Evolutionary conservation across 768 basidiomycete species (phyloP), one percentile per base, ranked within the genome.

Genomic region (Cystobasidium onofrii): DNA sequence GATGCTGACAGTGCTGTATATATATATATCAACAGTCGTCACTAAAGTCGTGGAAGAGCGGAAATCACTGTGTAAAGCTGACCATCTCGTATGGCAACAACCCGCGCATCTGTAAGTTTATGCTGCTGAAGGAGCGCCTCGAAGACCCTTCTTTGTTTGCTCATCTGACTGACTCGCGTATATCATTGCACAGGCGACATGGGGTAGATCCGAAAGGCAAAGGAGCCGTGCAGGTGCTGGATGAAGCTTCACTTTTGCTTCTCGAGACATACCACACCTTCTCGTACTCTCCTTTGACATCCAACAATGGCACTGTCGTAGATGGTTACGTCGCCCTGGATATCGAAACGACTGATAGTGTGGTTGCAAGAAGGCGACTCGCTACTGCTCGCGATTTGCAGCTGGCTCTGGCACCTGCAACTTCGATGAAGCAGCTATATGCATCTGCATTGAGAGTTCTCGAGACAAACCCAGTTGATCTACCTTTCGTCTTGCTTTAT

Each of bases 21-120:
- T 54, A 7, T 34, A 63, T 63, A 39, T 36, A 3, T 18, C n/a
- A n/a, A 15, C 39, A 64, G 63, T 64, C 15, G 63, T 64, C 36
- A 20, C 31, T 2, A 34, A 23, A 25, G 31, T 43, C 17, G 25
- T 43, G 2, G 43, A 27, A 27, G 63, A 64, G 31, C 31, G 63
- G 20, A 64, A 64, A 23, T 39, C 63, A 36, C 41, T 36, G 7
- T 39, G 12, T 3, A 64, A 64, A 23, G 27, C 34, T 25, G 36
- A 64, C 23, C 63, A 64, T 23, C 63, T 64, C 10, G 31, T 64
- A 10, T 64, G 63, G 63, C 34, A 39, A 44, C 63, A 64, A 44
- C 63, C 36, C 9, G 23, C 43, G 4, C 36, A 64, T 36, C 13
- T 39, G 63, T 64, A 64, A 43, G 34, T 25, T 34, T 36, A 12